A percentile compares a stretch with the other conserved stretches of the same genome.
Conservation (phyloP, 1,139 yeast species). For the Nadsonia commutata region DNA sequence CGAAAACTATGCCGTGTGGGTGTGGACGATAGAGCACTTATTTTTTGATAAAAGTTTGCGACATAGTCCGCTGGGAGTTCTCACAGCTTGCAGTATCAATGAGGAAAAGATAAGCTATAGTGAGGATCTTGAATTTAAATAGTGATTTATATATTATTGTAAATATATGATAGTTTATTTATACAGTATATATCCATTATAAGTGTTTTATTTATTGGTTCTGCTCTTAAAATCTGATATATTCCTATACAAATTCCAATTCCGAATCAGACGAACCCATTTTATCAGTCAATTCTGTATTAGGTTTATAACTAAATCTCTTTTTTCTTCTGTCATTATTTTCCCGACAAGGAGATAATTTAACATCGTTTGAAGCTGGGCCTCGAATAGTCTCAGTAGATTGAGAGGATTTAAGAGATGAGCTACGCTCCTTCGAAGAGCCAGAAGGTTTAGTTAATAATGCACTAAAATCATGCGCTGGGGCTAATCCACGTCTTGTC, state of each 20-base stretch:
- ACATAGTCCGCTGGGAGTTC: too few relatives aligned
- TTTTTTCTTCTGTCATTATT: background rate
- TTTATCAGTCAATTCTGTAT: background rate
- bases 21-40: background rate
- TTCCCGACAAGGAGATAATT: background rate
- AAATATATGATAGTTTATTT: too few relatives aligned
- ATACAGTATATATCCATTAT: too few relatives aligned
- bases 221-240: too few relatives aligned
- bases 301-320: background rate
- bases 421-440: background rate
- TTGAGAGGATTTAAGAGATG: background rate
- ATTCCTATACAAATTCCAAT: background rate
- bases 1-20: background rate
- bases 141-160: too few relatives aligned
- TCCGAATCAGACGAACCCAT: background rate
- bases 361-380: background rate
- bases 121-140: too few relatives aligned
- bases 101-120: too few relatives aligned
- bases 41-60: background rate
- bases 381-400: background rate
- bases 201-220: too few relatives aligned
- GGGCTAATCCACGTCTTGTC: conserved; percentile 9
- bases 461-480: background rate
- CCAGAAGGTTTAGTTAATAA: background rate
- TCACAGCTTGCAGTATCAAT: too few relatives aligned